Evolutionary conservation across 1,139 yeast species (phyloP), one percentile per base, ranked within the genome.

Genomic region (Debaryomyces robertsiae): DNA sequence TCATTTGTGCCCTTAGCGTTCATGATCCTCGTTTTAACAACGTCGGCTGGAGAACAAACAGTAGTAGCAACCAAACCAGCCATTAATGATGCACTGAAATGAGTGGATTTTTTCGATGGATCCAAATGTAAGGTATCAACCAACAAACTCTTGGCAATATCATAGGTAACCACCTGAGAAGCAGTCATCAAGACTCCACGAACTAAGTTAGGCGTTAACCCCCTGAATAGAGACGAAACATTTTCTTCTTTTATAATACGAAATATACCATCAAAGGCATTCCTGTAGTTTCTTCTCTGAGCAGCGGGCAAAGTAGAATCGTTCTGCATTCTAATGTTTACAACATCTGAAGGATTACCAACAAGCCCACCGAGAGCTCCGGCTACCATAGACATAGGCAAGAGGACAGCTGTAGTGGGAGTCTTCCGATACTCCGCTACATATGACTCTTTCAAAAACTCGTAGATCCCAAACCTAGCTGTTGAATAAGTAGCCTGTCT

Each of bases 401-500:
- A 69, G 43, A 85, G 68, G 36, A 74, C 64, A 17, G 64, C 48
- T 39, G 79, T 68, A 39, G 67, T 42, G 27, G 77, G 62, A 49
- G 56, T 11, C 36, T 55, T 49, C 38, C 60, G 45, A 47, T 65
- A 61, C 27, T 55, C 42, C 41, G 75, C 74, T 36, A 69, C 58
- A 46, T 73, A 63, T 33, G 65, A 54, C 36, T 82, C 89, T 54
- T 89, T 89, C 53, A 87, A 67, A 46, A 69, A 74, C 58, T 88
- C 96, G 60, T 89, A 89, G 14, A 83, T 79, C 18, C 96, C 96
- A 57, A 89, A 88, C 56, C 96, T 71, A 1, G 89, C 82, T 2
- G 95, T 84, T 1, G 95, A 86, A 60, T 89, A 89, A 1, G 96
- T 88, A 1, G 89, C 95, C 61, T 89, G 96, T 57, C 96, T 79